Evolutionary conservation across 495 filamentous ascomycete species (phyloP).

Genomic region (Trichoderma asperelloides): DNA sequence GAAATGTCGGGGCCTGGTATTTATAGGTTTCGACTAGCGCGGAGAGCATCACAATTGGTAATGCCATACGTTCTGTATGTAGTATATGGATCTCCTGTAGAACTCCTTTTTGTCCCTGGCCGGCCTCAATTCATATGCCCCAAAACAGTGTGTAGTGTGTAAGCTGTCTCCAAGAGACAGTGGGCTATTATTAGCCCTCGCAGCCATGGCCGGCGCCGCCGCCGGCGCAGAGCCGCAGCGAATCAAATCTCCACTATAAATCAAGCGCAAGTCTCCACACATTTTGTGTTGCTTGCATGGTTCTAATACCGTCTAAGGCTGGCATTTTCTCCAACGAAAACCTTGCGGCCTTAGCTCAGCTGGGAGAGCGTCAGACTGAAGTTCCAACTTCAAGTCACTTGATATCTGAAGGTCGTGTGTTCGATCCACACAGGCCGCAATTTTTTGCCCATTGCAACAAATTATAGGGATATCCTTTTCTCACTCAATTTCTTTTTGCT

Average conservation of each 20-base stretch:
- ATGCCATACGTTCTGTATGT: no score
- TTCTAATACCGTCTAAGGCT: neutral
- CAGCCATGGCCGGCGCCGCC: neutral
- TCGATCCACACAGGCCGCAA: constrained; percentile 7
- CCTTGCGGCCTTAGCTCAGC: constrained; percentile 5
- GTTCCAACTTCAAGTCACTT: constrained; percentile 1
- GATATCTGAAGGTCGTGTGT: constrained; percentile 8
- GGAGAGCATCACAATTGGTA: no score
- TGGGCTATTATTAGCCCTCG: neutral
- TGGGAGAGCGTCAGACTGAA: constrained; percentile 8
- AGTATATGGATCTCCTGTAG: neutral
- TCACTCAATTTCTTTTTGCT: neutral
- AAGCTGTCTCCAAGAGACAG: neutral
- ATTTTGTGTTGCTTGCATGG: neutral
- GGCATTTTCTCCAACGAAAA: neutral
- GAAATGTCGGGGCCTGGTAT: neutral
- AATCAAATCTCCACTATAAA: neutral
- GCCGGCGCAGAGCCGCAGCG: neutral
- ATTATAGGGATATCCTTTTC: neutral
- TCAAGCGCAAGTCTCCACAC: neutral
- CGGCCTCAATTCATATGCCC: neutral
- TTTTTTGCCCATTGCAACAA: neutral
- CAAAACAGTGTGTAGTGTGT: neutral
- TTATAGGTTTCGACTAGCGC: neutral
- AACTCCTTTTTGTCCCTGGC: neutral